A percentile compares a stretch with the other conserved stretches of the same genome.
These are phyloP conservation scores for Alloteropsis semialata DNA, from an alignment of 176 grass and related monocot genomes.

Conservation along the genomic window DNA sequence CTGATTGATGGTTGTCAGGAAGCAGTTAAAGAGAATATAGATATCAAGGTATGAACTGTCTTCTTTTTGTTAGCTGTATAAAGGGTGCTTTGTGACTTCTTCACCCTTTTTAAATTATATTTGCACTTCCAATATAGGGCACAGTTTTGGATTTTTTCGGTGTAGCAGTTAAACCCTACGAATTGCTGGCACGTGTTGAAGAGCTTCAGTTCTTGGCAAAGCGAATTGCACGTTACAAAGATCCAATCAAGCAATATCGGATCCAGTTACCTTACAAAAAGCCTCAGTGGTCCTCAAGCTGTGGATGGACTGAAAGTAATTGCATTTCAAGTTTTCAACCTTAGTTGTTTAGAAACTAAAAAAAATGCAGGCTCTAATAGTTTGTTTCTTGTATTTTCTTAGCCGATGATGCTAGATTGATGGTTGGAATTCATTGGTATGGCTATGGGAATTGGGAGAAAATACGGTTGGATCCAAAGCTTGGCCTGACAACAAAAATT, in stretches of 20 bases:
- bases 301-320: constrained; percentile 93
- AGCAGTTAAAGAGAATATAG: constrained; percentile 79
- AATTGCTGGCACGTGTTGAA: constrained; percentile 83
- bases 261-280: constrained; percentile 90
- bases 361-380: constrained; percentile 19
- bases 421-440: constrained; percentile 95
- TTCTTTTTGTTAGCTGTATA: background rate
- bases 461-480: constrained; percentile 81
- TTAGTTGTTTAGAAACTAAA: constrained; percentile 9
- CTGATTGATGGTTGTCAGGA: constrained; percentile 91
- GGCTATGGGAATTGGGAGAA: constrained; percentile 99
- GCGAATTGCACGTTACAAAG: constrained; percentile 93
- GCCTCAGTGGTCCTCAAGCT: constrained; percentile 97
- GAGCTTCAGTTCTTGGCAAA: constrained; percentile 94
- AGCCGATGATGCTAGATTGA: constrained; percentile 99
- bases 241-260: constrained; percentile 91
- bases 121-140: constrained; percentile 54
- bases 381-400: constrained; percentile 17
- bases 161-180: constrained; percentile 84
- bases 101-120: constrained; percentile 13
- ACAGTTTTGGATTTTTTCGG: constrained; percentile 97
- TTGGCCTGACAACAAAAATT: constrained; percentile 85
- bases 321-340: constrained; percentile 39
- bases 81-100: background rate
- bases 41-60: constrained; percentile 67